phyloP scores from a whole-genome alignment of 129 eudicot genomes.

The carrot (Daucus carota) region DH1_v3.0 NC_030383.2:1521501-1522000 shows the following conservation, averaged over 20 bases:
- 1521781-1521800: slow-evolving; percentile 29
- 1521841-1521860: slow-evolving; percentile 42
- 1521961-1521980: slow-evolving; percentile 24
- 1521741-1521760: not conserved
- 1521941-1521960: slow-evolving; percentile 18
- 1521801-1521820: slow-evolving; percentile 39
- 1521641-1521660: slow-evolving; percentile 36
- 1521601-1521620: slow-evolving; percentile 33
- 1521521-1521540: slow-evolving; percentile 37
- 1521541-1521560: slow-evolving; percentile 16
- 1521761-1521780: slow-evolving; percentile 1
- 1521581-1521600: slow-evolving; percentile 16
- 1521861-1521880: slow-evolving; percentile 29
- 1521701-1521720: slow-evolving; percentile 32
- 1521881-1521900: slow-evolving; percentile 34
- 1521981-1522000: slow-evolving; percentile 25
- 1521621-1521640: slow-evolving; percentile 31
- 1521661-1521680: slow-evolving; percentile 34
- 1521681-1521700: slow-evolving; percentile 34
- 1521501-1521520: slow-evolving; percentile 30
- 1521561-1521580: slow-evolving; percentile 6
- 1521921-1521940: slow-evolving; percentile 21
- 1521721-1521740: slow-evolving; percentile 11
- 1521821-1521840: slow-evolving; percentile 37
- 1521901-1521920: slow-evolving; percentile 35